These are phyloP conservation scores for Flueggea neowawraea DNA, from an alignment of 441 rosid genomes.

Conservation along the genomic window DNA sequence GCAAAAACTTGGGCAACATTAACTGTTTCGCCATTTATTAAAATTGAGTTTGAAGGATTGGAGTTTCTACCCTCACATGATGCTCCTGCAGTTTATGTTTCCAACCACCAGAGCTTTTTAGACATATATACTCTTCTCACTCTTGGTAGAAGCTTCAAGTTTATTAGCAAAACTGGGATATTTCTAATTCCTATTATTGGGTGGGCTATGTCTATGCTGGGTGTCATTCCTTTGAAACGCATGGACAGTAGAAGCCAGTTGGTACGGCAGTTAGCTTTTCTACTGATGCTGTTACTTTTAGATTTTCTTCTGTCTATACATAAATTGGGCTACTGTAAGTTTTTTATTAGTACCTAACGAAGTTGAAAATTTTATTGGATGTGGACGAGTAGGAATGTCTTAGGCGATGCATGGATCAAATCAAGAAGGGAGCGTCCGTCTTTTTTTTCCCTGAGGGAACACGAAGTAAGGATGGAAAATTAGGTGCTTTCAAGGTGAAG, in stretches of 20 bases:
- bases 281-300: background rate
- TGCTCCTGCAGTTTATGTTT: constrained; percentile 80
- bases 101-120: constrained; percentile 92
- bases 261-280: constrained; percentile 34
- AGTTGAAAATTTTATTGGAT: background rate
- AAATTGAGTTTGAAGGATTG: constrained; percentile 56
- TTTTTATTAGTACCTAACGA: background rate
- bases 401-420: constrained; percentile 73
- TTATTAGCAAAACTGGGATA: constrained; percentile 86
- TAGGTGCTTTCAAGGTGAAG: constrained; percentile 84
- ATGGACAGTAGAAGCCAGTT: constrained; percentile 91
- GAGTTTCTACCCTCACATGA: constrained; percentile 80
- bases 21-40: constrained; percentile 54
- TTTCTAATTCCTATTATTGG: constrained; percentile 81
- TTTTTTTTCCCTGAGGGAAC: constrained; percentile 95
- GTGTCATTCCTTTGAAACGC: constrained; percentile 79
- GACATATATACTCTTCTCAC: constrained; percentile 89
- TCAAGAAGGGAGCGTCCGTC: constrained; percentile 81
- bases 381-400: constrained; percentile 62
- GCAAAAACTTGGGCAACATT: constrained; percentile 80
- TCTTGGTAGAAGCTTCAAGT: constrained; percentile 82
- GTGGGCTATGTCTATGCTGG: constrained; percentile 94
- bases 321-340: too few species aligned
- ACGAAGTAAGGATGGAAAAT: constrained; percentile 74
- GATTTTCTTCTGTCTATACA: background rate